These are phyloP conservation scores for Orbilia ellipsospora DNA, from an alignment of 2,329 filamentous ascomycete genomes.

Conservation along the genomic window DNA sequence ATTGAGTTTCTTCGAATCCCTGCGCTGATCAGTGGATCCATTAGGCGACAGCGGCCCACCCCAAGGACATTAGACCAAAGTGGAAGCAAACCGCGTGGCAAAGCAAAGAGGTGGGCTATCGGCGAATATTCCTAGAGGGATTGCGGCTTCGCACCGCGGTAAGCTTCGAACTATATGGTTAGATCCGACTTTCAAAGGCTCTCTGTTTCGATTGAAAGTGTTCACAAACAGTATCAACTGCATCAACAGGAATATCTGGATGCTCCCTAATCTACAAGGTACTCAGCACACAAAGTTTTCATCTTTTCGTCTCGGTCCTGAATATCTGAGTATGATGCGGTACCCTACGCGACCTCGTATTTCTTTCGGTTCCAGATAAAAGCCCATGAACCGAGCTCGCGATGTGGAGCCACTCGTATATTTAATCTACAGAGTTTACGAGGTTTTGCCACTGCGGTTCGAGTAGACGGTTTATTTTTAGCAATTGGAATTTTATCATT, in stretches of 20 bases:
- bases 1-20: constrained; percentile 25
- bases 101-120: neutral
- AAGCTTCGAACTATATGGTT: too few relatives aligned
- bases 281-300: too few relatives aligned
- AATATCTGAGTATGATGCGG: constrained; percentile 15
- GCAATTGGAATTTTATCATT: too few relatives aligned
- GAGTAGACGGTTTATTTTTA: too few relatives aligned
- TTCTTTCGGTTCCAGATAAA: constrained; percentile 50
- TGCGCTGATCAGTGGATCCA: constrained; percentile 51
- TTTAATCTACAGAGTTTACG: constrained; percentile 4
- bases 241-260: too few relatives aligned
- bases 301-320: too few relatives aligned
- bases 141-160: too few relatives aligned
- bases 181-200: too few relatives aligned
- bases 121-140: neutral
- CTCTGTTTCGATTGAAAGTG: too few relatives aligned
- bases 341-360: constrained; percentile 32
- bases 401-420: constrained; percentile 45
- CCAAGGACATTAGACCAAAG: constrained; percentile 8
- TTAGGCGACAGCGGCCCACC: constrained; percentile 49
- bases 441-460: constrained; percentile 7
- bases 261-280: too few relatives aligned
- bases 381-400: constrained; percentile 27
- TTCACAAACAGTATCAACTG: too few relatives aligned
- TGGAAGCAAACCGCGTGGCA: constrained; percentile 19